Evolutionary conservation across 345 rosid genomes (phyloP), one percentile per base, ranked within the genome.

Genomic region (Cardiospermum halicacabum): DNA sequence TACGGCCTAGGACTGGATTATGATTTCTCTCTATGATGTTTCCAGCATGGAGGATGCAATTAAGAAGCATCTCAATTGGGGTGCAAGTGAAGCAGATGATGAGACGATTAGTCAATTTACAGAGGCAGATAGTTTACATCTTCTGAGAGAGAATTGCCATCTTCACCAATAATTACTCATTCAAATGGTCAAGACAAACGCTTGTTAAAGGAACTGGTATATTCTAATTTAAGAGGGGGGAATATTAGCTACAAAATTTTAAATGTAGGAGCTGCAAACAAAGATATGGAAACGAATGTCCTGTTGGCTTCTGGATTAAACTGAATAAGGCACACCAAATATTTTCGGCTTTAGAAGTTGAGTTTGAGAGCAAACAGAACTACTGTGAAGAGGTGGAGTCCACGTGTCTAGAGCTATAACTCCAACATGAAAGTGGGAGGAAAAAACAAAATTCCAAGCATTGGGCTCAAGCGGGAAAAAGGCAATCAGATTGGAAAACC

Each of bases 1-100:
- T 73, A 72, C 74, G 53, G 60, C 91, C 55, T 66, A 90, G 74
- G 95, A 87, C 61, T 94, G 99, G 97, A 82, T 83, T 55, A 78
- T 88, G 66, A 90, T 90, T 69, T 88, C 99, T 61, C 79, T 90
- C 56, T 96, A 90, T 81, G 95, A 90, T 79, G 96, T 88, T 84
- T 81, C 97, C 62, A 85, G 88, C 89, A 93, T 85, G 92, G 85
- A 73, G 75, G 82, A 86, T 62, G 91, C 76, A 64, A 73, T 86
- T 26, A 80, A 78, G 78, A 88, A 84, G 77, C 81, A 81, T 49
- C 75, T 77, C 28, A 82, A 88, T 32, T 80, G 91, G 87, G 96
- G 86, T 69, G 99, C 81, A 80, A 69, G 78, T 42, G 89, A 90
- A 80, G 73, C 74, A 42, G 97, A 84, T 55, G 76, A 58, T 54